phyloP scores from a whole-genome alignment of 2,329 filamentous ascomycete genomes.

The Penicillium rolfsii region DNA sequence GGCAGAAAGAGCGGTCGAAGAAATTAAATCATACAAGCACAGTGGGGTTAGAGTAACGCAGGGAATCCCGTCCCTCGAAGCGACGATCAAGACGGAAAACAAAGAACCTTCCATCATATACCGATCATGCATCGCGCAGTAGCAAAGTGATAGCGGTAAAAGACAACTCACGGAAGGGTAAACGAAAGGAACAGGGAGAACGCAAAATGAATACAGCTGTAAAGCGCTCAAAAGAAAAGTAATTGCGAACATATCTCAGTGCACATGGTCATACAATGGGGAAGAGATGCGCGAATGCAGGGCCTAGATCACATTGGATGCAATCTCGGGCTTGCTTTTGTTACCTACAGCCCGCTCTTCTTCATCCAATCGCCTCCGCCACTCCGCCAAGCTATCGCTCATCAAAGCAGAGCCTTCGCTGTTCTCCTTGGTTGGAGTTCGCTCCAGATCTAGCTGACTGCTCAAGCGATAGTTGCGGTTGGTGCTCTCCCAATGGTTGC shows the following conservation, averaged over 20 bases:
- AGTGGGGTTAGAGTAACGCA: constrained; percentile 13
- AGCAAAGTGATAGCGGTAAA: not conserved
- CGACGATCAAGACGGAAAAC: constrained; percentile 12
- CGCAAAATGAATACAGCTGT: constrained; percentile 13
- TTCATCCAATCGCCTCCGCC: constrained; percentile 75
- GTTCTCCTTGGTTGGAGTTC: constrained; percentile 52
- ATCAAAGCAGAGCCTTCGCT: constrained; percentile 49
- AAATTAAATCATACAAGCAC: constrained; percentile 7
- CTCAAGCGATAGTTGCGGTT: constrained; percentile 94
- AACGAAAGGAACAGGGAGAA: constrained; percentile 1
- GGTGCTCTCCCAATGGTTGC: constrained; percentile 91
- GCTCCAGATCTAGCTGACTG: constrained; percentile 85
- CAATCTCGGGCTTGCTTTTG: constrained; percentile 19
- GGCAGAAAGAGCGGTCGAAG: constrained; percentile 7
- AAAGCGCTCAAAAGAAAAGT: constrained; percentile 13
- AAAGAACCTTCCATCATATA: constrained; percentile 21
- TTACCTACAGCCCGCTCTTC: constrained; percentile 48
- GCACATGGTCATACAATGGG: constrained; percentile 31
- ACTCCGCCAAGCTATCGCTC: constrained; percentile 75
- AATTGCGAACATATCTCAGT: constrained; percentile 29
- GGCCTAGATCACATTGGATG: constrained; percentile 42
- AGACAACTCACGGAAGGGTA: not conserved
- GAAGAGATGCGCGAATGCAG: constrained; percentile 13
- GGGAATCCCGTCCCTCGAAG: constrained; percentile 23
- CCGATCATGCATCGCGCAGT: constrained; percentile 23